A percentile compares a stretch with the other conserved stretches of the same genome.
Conservation (phyloP, 2,329 filamentous ascomycete genomes). For the Celoporthe dispersa region DNA sequence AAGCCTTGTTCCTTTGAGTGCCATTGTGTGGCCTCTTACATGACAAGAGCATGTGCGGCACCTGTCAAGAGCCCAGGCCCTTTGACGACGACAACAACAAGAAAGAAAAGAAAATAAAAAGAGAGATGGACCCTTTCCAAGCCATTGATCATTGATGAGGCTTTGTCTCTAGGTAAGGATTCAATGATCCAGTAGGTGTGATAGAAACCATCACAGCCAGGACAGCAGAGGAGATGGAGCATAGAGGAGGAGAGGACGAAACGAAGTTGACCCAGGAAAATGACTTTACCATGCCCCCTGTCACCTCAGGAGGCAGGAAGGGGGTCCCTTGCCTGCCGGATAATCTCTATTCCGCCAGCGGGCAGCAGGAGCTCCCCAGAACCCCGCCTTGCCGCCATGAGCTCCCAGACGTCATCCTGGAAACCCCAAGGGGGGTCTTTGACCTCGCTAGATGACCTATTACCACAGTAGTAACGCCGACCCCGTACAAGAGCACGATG, state of each 20-base stretch:
- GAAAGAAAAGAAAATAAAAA: not conserved
- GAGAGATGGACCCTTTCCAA: not conserved
- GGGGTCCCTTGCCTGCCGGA: slow-evolving; percentile 10
- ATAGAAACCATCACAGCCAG: not conserved
- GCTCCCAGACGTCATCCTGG: slow-evolving; percentile 8
- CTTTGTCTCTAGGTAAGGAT: not conserved
- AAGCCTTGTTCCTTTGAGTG: not conserved
- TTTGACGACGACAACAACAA: not conserved
- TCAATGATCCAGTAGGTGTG: not conserved
- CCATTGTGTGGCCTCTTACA: not conserved
- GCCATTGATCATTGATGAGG: not conserved
- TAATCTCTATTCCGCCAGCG: slow-evolving; percentile 16
- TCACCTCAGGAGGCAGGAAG: not conserved
- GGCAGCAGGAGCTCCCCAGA: not conserved
- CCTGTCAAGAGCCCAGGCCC: not conserved
- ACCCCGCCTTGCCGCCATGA: slow-evolving; percentile 7
- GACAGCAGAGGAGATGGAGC: too few species aligned
- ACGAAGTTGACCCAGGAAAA: not conserved
- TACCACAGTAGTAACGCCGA: not conserved
- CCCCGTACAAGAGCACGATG: slow-evolving; percentile 38
- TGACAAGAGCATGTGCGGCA: not conserved
- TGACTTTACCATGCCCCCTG: slow-evolving; percentile 7
- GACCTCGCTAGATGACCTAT: not conserved
- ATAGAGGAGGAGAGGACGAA: not conserved
- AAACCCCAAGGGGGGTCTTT: not conserved